Evolutionary conservation across 108 stramenopile species (phyloP), one percentile per base, ranked within the genome.

Genomic region (Aurantiochytrium sp.): DNA sequence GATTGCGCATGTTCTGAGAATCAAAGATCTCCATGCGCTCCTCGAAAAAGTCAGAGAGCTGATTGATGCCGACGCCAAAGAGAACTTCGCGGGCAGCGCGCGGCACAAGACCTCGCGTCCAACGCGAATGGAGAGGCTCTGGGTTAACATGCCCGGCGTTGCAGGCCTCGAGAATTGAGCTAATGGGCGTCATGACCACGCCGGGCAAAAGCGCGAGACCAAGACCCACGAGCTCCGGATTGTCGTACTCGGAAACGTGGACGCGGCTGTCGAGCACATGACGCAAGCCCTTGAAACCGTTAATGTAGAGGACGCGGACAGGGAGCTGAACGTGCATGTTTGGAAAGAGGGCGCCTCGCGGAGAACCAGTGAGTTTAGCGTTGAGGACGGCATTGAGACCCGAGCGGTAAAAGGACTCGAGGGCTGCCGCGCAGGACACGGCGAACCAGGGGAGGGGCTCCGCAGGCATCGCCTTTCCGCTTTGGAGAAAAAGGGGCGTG

Each of bases 291-390:
- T 95, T 95, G 93, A 95, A 95, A 35, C 95, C 95, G 55, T 91
- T 92, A 72, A 95, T 95, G 88, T 95, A 95, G n/a, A 93, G 28
- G 58, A 96, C 93, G 47, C 95, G 92, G n/a, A 91, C 91, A 5
- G 95, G 95, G 29, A 96, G 93, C 93, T 96, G 95, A 12, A 96
- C 90, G 72, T 95, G 95, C 93, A 96, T 95, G 73, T 95, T 93
- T 59, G 95, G 95, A 69, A 96, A 96, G 45, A 94, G 59, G 21
- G 92, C 88, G 18, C 92, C 88, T 5, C 72, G 90, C 42, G 92
- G 69, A 5, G n/a, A 18, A 23, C 88, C 88, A 1, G 95, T 94
- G 28, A 96, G 90, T 60, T 89, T 60, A 4, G 94, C 91, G 91
- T 95, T 96, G n/a, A 96, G 87, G 60, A 91, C 69, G 59, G 95